Percentiles rank a stretch among this genome's conserved stretches.
Evolutionary conservation across 2,329 filamentous ascomycete species (phyloP).

Genomic region (Penicillium glabrum): DNA sequence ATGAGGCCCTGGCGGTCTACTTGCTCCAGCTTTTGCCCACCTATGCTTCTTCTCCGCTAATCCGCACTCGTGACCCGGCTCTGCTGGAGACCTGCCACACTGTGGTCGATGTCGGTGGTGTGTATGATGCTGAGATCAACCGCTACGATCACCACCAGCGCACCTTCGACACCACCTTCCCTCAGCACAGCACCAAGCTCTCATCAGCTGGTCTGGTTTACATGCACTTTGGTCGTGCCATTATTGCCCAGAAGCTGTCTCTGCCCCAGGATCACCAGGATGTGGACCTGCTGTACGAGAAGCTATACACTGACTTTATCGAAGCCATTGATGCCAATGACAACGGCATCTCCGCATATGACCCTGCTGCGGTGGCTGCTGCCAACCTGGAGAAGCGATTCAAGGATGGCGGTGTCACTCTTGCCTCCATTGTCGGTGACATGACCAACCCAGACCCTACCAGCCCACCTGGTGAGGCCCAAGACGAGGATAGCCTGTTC

Average conservation of each 20-base stretch:
- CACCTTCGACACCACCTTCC: constrained; percentile 82
- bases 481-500: constrained; percentile 83
- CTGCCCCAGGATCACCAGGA: constrained; percentile 63
- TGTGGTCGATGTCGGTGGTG: constrained; percentile 95
- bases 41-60: constrained; percentile 70
- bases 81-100: constrained; percentile 82
- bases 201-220: constrained; percentile 93
- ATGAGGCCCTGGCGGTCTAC: constrained; percentile 95
- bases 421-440: constrained; percentile 79
- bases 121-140: constrained; percentile 74
- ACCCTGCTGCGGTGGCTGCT: constrained; percentile 65
- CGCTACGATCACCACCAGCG: constrained; percentile 98
- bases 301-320: constrained; percentile 89
- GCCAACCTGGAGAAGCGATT: constrained; percentile 81
- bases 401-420: constrained; percentile 75
- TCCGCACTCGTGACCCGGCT: constrained; percentile 83
- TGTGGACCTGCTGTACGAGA: constrained; percentile 75
- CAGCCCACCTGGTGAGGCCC: constrained; percentile 55
- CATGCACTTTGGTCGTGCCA: constrained; percentile 86
- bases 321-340: constrained; percentile 97
- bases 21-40: constrained; percentile 86
- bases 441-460: constrained; percentile 66
- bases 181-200: constrained; percentile 79
- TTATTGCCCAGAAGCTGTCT: constrained; percentile 69
- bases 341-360: constrained; percentile 86